phyloP scores from a whole-genome alignment of 352 stramenopile genomes.

The Thalassiosira oceanica region DNA sequence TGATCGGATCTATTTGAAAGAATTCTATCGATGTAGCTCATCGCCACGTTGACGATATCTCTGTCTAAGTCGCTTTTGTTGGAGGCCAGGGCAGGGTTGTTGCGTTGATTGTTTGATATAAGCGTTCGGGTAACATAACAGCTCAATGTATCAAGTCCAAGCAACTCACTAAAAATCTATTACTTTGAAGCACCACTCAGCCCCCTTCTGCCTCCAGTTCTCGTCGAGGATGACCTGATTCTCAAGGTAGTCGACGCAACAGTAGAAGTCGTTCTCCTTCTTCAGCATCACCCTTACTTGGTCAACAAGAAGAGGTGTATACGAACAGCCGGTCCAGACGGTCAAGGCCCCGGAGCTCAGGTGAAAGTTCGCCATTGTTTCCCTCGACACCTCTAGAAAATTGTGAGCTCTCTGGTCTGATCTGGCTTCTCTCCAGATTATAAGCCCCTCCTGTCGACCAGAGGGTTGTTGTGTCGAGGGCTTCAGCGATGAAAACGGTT shows the following conservation, averaged over 20 bases:
- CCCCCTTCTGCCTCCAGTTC: conserved; percentile 33
- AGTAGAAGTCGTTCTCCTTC: conserved; percentile 25
- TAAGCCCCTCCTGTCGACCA: no score
- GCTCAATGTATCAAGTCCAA: no score
- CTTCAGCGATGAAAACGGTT: not conserved
- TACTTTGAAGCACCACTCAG: conserved; percentile 57
- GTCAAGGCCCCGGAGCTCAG: conserved; percentile 9
- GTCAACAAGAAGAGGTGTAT: conserved; percentile 31
- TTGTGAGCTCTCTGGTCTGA: not conserved
- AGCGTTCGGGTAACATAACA: no score
- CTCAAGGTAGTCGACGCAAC: conserved; percentile 36
- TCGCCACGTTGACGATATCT: conserved; percentile 29
- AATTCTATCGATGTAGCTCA: conserved; percentile 42
- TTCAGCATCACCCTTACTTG: conserved; percentile 35
- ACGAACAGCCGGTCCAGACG: conserved; percentile 13
- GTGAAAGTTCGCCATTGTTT: conserved; percentile 16
- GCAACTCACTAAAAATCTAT: conserved; percentile 27
- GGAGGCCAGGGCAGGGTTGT: no score
- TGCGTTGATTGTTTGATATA: no score
- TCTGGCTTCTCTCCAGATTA: no score
- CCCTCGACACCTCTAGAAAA: not conserved
- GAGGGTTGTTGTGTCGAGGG: not conserved
- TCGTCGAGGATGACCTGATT: conserved; percentile 24
- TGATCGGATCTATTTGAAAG: conserved; percentile 35
- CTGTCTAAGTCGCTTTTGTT: no score